These are phyloP conservation scores for Capronia coronata DNA, from an alignment of 2,329 filamentous ascomycete genomes.

Conservation along the genomic window DNA sequence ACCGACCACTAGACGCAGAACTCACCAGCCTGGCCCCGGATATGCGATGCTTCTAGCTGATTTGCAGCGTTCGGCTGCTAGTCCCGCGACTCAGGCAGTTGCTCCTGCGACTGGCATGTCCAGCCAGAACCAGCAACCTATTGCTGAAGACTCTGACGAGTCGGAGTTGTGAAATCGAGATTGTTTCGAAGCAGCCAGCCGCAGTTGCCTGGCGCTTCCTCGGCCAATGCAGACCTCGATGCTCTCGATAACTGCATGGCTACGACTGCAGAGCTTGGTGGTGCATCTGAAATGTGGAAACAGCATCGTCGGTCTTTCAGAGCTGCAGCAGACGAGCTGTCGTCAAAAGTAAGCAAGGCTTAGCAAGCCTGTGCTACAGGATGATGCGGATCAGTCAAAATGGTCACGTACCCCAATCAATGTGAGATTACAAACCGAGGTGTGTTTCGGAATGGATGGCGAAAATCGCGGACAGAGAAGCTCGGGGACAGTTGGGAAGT, in stretches of 20 bases:
- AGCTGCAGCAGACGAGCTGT: no score
- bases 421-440: not conserved
- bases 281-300: no score
- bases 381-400: not conserved
- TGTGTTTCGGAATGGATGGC: not conserved
- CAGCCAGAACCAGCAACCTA: not conserved
- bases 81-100: not conserved
- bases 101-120: not conserved
- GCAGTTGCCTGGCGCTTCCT: no score
- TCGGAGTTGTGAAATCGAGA: not conserved
- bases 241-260: no score
- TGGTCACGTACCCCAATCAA: not conserved
- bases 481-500: not conserved
- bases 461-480: not conserved
- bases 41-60: constrained; percentile 1
- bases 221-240: no score
- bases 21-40: constrained; percentile 2
- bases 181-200: no score
- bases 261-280: no score
- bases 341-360: not conserved
- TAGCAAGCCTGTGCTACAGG: not conserved
- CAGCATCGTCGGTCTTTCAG: no score
- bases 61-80: not conserved
- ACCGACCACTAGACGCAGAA: not conserved
- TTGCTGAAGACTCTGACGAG: not conserved